Conservation (phyloP, 2,329 filamentous ascomycete species). For the Diplodia seriata region DNA sequence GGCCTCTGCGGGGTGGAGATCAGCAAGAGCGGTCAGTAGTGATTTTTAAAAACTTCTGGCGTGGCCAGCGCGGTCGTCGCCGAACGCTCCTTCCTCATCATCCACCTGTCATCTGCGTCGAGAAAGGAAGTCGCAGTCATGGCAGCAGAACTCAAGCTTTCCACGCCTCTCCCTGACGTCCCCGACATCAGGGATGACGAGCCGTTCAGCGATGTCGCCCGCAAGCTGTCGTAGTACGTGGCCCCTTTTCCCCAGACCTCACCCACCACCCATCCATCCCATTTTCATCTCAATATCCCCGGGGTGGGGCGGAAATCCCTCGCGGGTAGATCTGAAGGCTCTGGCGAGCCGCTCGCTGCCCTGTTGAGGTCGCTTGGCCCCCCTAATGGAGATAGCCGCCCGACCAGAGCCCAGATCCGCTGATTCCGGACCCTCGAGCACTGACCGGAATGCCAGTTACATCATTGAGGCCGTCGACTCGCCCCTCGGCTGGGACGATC, state of each 20-base stretch:
- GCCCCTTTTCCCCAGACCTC: slow-evolving; percentile 8
- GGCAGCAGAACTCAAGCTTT: slow-evolving; percentile 28
- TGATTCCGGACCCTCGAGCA: slow-evolving; percentile 13
- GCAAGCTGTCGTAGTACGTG: slow-evolving; percentile 68
- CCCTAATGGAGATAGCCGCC: slow-evolving; percentile 30
- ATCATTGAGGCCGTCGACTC: slow-evolving; percentile 65
- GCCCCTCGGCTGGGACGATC: slow-evolving; percentile 75
- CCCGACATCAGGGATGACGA: slow-evolving; percentile 67
- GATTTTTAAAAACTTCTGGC: slow-evolving; percentile 23
- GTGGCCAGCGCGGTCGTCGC: slow-evolving; percentile 2
- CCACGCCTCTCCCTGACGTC: slow-evolving; percentile 46
- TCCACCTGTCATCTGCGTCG: slow-evolving; percentile 8
- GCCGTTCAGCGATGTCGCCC: slow-evolving; percentile 68
- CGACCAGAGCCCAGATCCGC: slow-evolving; percentile 2
- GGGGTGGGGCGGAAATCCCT: slow-evolving; percentile 36
- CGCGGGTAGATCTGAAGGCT: slow-evolving; percentile 28
- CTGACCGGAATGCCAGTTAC: slow-evolving; percentile 40
- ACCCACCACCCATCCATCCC: slow-evolving; percentile 15
- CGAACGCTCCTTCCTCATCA: slow-evolving; percentile 19
- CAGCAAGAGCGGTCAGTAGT: slow-evolving; percentile 25
- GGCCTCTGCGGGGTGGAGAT: slow-evolving; percentile 20
- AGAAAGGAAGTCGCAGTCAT: slow-evolving; percentile 18
- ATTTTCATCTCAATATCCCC: slow-evolving; percentile 27
- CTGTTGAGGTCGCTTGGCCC: slow-evolving; percentile 28
- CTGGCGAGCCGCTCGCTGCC: slow-evolving; percentile 18